These are phyloP conservation scores for Euphorbia pulcherrima DNA, from an alignment of 345 rosid genomes.

Conservation along the genomic window DNA sequence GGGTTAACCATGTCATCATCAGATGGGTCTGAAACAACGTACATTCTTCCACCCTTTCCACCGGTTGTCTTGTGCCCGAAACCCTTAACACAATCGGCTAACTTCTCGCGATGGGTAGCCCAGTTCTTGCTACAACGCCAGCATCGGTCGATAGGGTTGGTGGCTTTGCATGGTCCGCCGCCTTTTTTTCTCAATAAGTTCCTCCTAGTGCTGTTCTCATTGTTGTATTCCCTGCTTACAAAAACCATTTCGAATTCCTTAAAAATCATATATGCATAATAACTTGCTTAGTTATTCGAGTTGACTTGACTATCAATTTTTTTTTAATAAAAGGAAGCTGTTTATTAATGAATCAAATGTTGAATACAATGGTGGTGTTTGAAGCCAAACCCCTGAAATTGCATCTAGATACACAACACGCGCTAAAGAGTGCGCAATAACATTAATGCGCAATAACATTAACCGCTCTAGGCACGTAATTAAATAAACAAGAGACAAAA, in stretches of 20 bases:
- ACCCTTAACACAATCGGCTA: constrained; percentile 58
- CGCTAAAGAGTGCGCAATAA: too few relatives aligned
- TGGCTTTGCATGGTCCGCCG: constrained; percentile 53
- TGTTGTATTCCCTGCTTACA: constrained; percentile 22
- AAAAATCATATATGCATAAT: too few relatives aligned
- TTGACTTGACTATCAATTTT: too few relatives aligned
- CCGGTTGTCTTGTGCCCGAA: constrained; percentile 62
- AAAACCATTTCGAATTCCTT: too few relatives aligned
- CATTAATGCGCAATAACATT: too few relatives aligned
- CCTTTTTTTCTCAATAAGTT: constrained; percentile 15
- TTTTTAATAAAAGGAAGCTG: not conserved
- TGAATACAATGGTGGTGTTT: too few relatives aligned
- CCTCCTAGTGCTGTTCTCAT: constrained; percentile 45
- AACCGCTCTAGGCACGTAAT: too few relatives aligned
- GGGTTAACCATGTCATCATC: constrained; percentile 63
- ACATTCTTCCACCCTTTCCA: constrained; percentile 50
- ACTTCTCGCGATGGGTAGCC: constrained; percentile 48
- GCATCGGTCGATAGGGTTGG: constrained; percentile 81
- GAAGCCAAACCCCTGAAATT: too few relatives aligned
- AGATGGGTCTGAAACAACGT: constrained; percentile 55
- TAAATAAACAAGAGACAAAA: too few relatives aligned
- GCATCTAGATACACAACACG: not conserved
- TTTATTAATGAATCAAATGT: too few relatives aligned
- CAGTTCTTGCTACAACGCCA: constrained; percentile 76
- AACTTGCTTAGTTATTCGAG: too few relatives aligned